Evolutionary conservation across 2,329 filamentous ascomycete genomes (phyloP).

Genomic region (Domatiomyces globalis): DNA sequence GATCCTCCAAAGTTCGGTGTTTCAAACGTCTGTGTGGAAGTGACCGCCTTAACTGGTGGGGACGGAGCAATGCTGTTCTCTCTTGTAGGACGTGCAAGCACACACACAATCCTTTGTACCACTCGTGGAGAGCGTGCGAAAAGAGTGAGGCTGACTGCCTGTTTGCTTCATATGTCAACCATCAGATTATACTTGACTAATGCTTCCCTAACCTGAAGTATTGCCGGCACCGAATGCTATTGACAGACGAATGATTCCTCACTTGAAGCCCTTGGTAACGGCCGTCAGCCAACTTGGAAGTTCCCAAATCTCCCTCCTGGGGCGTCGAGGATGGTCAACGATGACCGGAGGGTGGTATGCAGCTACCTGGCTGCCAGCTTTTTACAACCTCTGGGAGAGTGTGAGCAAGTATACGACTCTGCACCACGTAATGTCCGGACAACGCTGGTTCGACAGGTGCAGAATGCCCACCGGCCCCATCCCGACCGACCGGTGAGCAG

Average conservation of each 20-base stretch:
- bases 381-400: constrained; percentile 1
- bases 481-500: constrained; percentile 8
- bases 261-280: neutral
- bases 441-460: constrained; percentile 8
- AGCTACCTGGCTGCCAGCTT: constrained; percentile 5
- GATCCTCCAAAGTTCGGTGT: neutral
- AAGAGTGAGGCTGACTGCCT: neutral
- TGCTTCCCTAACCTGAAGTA: neutral
- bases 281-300: neutral
- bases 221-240: neutral
- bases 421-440: constrained; percentile 10
- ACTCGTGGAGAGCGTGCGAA: too few relatives aligned
- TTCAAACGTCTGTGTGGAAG: neutral
- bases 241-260: neutral
- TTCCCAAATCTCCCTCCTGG: neutral
- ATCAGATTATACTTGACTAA: neutral
- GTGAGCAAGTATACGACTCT: constrained; percentile 6
- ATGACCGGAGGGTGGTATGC: neutral
- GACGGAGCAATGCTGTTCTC: too few relatives aligned
- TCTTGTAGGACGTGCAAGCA: too few relatives aligned
- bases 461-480: constrained; percentile 5
- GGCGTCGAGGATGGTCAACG: neutral
- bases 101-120: too few relatives aligned
- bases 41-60: neutral
- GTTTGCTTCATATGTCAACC: too few relatives aligned